Evolutionary conservation across 208 protist genomes (phyloP), one percentile per base, ranked within the genome.

Genomic region (Vickermania ingenoplastis): DNA sequence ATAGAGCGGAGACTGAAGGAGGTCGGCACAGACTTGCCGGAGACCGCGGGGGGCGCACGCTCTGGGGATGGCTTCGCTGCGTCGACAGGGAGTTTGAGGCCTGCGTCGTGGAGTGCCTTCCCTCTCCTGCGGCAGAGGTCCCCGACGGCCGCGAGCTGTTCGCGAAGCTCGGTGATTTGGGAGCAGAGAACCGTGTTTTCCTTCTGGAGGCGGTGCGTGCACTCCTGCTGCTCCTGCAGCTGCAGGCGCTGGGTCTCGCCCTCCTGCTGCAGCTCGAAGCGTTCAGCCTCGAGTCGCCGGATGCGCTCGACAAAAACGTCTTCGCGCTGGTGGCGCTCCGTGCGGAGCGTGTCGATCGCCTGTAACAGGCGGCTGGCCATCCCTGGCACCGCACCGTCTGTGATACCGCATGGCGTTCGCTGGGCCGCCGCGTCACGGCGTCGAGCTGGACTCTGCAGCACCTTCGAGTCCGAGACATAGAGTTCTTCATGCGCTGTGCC

Each of bases 201-300:
- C 57, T 91, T 65, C 41, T 85, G 65, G 14, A 91, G 69, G 0
- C 83, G 77, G n/a, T 59, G 74, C 2, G 65, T 58, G 41, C 73
- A 62, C 72, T 89, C 85, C 2, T 73, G 75, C 54, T 83, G 76
- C 59, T 89, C 79, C 61, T 86, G 81, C n/a, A 89, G 63, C 59
- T 77, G 65, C 30, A 85, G 57, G 1, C 67, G 65, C 11, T 59
- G 61, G 28, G 77, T 66, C 2, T 78, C 61, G 2, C 75, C 48
- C 25, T 77, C 71, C 60, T 81, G 65, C 4, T 63, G 71, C 7
- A 81, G 71, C 21, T 58, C 17, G 24, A 76, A 68, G 57, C 79
- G 63, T 36, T 71, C 76, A 23, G 51, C 63, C 57, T 63, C 69
- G 13, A 41, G 31, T 14, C 65, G 54, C 36, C 76, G 52, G 56